A percentile compares a stretch with the other conserved stretches of the same genome.
These are phyloP conservation scores for Pugionium cornutum DNA, from an alignment of 345 rosid species.

Conservation along the genomic window DNA sequence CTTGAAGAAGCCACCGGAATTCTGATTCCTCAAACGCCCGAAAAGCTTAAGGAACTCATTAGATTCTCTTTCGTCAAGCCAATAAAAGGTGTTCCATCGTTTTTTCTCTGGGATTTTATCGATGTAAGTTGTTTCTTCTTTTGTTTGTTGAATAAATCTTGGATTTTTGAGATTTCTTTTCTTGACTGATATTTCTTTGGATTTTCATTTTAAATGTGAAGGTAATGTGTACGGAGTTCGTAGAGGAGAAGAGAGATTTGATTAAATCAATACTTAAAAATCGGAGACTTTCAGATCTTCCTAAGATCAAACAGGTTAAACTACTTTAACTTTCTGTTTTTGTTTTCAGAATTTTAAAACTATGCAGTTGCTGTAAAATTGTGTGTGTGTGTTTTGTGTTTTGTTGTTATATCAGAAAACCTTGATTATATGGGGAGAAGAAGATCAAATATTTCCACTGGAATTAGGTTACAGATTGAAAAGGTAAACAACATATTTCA, in stretches of 20 bases:
- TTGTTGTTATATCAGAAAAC: conserved; percentile 38
- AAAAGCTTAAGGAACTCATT: conserved; percentile 63
- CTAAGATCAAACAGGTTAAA: conserved; percentile 63
- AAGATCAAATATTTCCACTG: conserved; percentile 61
- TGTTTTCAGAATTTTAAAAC: background rate
- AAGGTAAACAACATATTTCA: conserved; percentile 34
- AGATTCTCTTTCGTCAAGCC: conserved; percentile 62
- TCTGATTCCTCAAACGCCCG: conserved; percentile 68
- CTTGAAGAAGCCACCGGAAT: conserved; percentile 66
- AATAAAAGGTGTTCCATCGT: conserved; percentile 49
- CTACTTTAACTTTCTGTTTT: background rate
- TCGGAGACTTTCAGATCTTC: conserved; percentile 62
- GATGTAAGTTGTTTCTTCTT: conserved; percentile 40
- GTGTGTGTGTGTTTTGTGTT: no score
- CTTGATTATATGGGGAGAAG: conserved; percentile 58
- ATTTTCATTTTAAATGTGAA: conserved; percentile 20
- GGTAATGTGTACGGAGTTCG: conserved; percentile 79
- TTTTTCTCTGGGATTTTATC: conserved; percentile 61
- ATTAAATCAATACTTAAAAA: conserved; percentile 52
- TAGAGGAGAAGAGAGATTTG: conserved; percentile 71
- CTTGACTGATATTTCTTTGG: background rate
- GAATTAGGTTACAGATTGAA: conserved; percentile 56
- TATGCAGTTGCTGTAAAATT: background rate
- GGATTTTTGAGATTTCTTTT: background rate
- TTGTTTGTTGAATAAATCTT: background rate